Evolutionary conservation across 176 grass and related monocot genomes (phyloP), one percentile per base, ranked within the genome.

Genomic region (Stipa capillata): DNA sequence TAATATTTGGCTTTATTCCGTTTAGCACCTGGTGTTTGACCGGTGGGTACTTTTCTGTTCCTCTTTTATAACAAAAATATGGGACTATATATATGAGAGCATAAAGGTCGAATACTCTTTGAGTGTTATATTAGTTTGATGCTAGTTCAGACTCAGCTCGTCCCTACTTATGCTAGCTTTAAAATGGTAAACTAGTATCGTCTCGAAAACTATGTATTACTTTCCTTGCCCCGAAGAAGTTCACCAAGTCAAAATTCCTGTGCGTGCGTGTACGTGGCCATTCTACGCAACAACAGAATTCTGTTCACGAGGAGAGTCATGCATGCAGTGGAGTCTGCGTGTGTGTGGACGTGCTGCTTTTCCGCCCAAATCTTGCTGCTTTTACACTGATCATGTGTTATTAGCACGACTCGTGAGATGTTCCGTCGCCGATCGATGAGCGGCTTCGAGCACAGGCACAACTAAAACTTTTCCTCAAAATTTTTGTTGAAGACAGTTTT

Each of bases 301-400:
- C 12, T 25, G 23, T 31, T 70, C 75, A 52, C 75, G 66, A 85
- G 83, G 83, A 24, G 74, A 34, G 31, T 16, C 18, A n/a, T 32
- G 4, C 11, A 15, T 15, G n/a, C 9, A 10, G 52, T 27, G 52
- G 4, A 44, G 10, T 28, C 9, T 29, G 29, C 0, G 21, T 0
- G 25, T 42, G 53, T 72, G 40, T 80, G 84, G 59, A 48, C 60
- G 39, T 53, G 62, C 29, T 31, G 40, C 70, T 74, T 86, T 68
- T 66, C 21, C 68, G 76, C 58, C n/a, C 58, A 20, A 65, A 44
- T 17, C 25, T 0, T 7, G 20, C 20, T 2, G 0, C 35, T 64
- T 15, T 29, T 29, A 10, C 21, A 20, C 10, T 72, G 28, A 0
- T 14, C 39, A n/a, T 15, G 13, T 11, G 78, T 13, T 33, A 31